Evolutionary conservation across 257 asterid genomes (phyloP), one percentile per base, ranked within the genome.

Genomic region (Gardenia jasminoides): DNA sequence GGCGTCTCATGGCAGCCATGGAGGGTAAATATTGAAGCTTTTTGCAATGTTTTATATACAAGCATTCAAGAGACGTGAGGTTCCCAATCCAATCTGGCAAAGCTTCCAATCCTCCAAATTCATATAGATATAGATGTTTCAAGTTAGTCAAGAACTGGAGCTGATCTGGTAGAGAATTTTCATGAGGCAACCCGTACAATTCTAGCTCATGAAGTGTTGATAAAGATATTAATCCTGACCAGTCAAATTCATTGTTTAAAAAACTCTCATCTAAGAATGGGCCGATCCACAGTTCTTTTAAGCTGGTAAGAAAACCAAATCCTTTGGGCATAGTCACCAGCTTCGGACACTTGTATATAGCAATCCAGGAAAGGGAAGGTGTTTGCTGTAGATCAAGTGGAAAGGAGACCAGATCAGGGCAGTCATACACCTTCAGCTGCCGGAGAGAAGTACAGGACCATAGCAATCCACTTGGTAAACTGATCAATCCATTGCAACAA

Each of bases 81-180:
- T 79, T 80, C 33, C 11, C 82, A 43, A 84, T 39, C 75, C 82
- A 81, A 24, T 78, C 65, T 5, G 86, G 85, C 10, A 86, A 64
- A 22, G 59, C 69, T 71, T 83, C 52, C 0, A 84, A n/a, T n/a
- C n/a, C 28, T 36, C 82, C 80, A 19, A 83, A 83, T 2, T 56
- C 58, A 33, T 7, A 0, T 17, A 83, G 11, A 0, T 0, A 0
- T 8, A 83, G 5, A 0, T 3, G 0, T 4, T 9, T 64, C 10
- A 86, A 44, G 26, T 61, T 59, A 46, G 72, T 26, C 65, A 74
- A 77, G 47, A 46, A 46, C 39, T 74, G 74, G 67, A 82, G 47
- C 33, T 81, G 75, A 43, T 76, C 17, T 0, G 83, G 80, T 0
- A 83, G 76, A 69, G 44, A 50, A n/a, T 67, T 59, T 58, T 48